Base-by-base conservation (phyloP, 129 eudicot genomes). In the Artemisia annua region DNA sequence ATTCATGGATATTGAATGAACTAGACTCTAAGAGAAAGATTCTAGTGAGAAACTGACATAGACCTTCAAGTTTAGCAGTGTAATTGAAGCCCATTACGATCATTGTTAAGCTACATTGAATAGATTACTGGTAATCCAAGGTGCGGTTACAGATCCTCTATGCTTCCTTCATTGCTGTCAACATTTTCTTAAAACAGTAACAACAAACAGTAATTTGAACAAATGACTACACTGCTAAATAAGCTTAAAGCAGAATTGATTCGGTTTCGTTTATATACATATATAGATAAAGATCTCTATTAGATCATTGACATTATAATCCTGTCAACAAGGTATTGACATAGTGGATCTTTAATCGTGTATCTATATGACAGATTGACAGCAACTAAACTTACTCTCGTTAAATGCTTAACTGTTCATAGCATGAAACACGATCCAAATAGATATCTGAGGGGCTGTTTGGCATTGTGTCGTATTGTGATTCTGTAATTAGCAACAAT, bases 81-180 rank as follows among this genome's bases (percentile, higher is more conserved):
- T 18, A 63, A 59, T 11, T 63, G 53, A 32, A 52, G 43, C 44
- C 2, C 51, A 26, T 70, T 44, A 6, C 20, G 49, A 53, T 54
- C 61, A 7, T 51, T n/a, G 28, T 51, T 28, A 28, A 70, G 74
- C 64, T 11, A 53, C 74, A 52, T 51, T 51, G 53, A 69, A 28
- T 30, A 35, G n/a, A 17, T n/a, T 10, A 28, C 63, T 4, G 3
- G 10, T 2, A 69, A 53, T 51, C 32, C 74, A 28, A 62, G 67
- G 19, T 62, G 67, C 10, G 0, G n/a, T 39, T 53, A 68, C 24
- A 11, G 48, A 58, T 58, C 16, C 7, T 24, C 1, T 12, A 59
- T 59, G 13, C 43, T 18, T 59, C 43, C 44, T 22, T 59, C 65
- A 22, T 12, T 59, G 65, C 8, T 39, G 26, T 59, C 44, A 2